Evolutionary conservation across 345 rosid species (phyloP).

Genomic region (Salix udensis): DNA sequence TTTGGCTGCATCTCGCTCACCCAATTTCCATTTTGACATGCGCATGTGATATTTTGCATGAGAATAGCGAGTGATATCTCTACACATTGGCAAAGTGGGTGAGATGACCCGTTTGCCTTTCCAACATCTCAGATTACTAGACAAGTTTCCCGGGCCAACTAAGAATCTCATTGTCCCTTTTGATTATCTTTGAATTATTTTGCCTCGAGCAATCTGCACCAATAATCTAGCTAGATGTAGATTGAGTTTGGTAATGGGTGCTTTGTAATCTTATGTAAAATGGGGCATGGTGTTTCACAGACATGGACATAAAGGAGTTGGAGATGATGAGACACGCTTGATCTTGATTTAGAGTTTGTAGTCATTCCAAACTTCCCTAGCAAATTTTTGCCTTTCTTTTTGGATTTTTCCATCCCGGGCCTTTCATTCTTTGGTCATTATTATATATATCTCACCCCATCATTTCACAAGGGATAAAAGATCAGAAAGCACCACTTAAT

Average conservation of each 20-base stretch:
- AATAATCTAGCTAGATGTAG: not conserved
- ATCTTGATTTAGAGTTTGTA: conserved; percentile 14
- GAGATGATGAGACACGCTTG: conserved; percentile 6
- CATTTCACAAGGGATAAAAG: not conserved
- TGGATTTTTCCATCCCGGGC: conserved; percentile 33
- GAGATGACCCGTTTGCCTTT: not conserved
- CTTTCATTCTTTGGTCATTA: conserved; percentile 1
- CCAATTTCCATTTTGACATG: not conserved
- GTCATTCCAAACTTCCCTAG: conserved; percentile 4
- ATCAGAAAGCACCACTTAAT: not conserved
- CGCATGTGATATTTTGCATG: not conserved
- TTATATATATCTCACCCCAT: too few relatives aligned
- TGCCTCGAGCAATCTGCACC: not conserved
- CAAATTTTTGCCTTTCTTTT: conserved; percentile 27
- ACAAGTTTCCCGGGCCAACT: not conserved
- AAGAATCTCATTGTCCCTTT: not conserved
- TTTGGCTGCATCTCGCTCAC: conserved; percentile 8
- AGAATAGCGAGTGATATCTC: not conserved
- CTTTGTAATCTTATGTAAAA: not conserved
- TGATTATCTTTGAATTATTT: not conserved
- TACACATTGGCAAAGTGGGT: not conserved
- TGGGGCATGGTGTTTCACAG: conserved; percentile 24
- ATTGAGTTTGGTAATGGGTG: not conserved
- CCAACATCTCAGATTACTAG: not conserved
- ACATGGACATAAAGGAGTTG: conserved; percentile 21